Conservation (phyloP, 1,284 basidiomycete species). For the Apiotrichum mycotoxinovorans region DNA sequence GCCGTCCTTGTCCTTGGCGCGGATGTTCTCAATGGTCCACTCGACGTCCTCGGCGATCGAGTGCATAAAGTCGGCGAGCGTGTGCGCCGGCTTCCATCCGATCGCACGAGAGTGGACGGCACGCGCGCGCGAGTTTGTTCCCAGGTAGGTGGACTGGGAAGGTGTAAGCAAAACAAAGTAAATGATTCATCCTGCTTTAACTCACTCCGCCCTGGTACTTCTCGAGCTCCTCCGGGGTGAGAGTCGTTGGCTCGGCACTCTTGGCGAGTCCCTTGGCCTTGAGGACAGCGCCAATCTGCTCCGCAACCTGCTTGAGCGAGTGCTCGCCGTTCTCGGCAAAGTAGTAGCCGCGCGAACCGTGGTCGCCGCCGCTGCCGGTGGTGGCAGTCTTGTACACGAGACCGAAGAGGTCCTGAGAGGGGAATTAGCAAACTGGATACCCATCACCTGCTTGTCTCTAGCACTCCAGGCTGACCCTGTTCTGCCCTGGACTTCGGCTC, state of each 20-base stretch:
- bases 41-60: slow-evolving; percentile 19
- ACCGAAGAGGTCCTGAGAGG: slow-evolving; percentile 30
- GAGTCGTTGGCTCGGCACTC: slow-evolving; percentile 33
- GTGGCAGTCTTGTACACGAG: slow-evolving; percentile 30
- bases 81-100: slow-evolving; percentile 50
- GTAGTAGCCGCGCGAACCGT: slow-evolving; percentile 47
- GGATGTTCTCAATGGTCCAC: slow-evolving; percentile 6
- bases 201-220: slow-evolving; percentile 23
- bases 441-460: too few species aligned
- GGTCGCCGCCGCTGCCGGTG: slow-evolving; percentile 26
- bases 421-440: not conserved
- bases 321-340: slow-evolving; percentile 47
- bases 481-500: too few species aligned
- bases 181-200: not conserved
- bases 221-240: slow-evolving; percentile 40
- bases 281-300: slow-evolving; percentile 39
- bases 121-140: slow-evolving; percentile 57
- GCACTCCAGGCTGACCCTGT: too few species aligned
- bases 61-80: slow-evolving; percentile 27
- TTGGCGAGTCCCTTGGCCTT: slow-evolving; percentile 16
- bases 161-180: not conserved
- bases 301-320: slow-evolving; percentile 32
- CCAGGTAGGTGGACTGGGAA: slow-evolving; percentile 48
- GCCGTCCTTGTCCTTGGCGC: slow-evolving; percentile 7
- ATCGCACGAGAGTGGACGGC: slow-evolving; percentile 56